These are phyloP conservation scores for Berberis thunbergii DNA, from an alignment of 164 flowering plant species.

Conservation along the genomic window DNA sequence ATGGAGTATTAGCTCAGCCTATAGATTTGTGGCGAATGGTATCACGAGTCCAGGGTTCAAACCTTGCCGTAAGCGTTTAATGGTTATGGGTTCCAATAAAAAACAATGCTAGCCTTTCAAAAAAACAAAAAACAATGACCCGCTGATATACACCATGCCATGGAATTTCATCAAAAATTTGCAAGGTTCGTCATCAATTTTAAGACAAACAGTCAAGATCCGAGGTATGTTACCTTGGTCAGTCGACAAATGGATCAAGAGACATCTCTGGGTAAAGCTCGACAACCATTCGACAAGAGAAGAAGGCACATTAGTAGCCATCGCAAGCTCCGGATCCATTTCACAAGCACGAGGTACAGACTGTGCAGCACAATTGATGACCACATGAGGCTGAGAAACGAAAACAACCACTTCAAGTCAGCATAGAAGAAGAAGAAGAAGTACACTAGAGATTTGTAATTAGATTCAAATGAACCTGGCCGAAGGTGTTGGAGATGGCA, in stretches of 20 bases:
- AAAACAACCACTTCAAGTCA: not conserved
- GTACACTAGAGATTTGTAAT: not conserved
- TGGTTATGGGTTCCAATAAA: too few species aligned
- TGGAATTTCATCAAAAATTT: not conserved
- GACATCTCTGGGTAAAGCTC: conserved; percentile 33
- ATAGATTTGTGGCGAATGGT: too few species aligned
- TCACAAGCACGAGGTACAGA: conserved; percentile 88
- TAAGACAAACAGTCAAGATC: not conserved
- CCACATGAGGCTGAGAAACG: conserved; percentile 62
- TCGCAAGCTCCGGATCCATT: conserved; percentile 58
- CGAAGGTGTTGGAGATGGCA: conserved; percentile 41
- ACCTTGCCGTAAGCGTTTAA: too few species aligned
- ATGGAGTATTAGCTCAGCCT: too few species aligned
- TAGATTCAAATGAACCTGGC: conserved; percentile 39
- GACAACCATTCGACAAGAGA: conserved; percentile 74
- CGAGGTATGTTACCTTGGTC: conserved; percentile 59
- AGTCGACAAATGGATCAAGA: conserved; percentile 83
- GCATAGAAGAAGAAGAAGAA: not conserved
- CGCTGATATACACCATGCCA: too few species aligned
- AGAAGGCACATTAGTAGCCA: conserved; percentile 73
- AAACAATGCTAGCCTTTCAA: too few species aligned
- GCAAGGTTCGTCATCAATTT: not conserved
- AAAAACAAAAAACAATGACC: too few species aligned
- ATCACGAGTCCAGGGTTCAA: too few species aligned
- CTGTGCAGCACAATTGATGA: conserved; percentile 86